Conservation (phyloP, 495 filamentous ascomycete genomes). For the Staphylotrichum tortipilum region DNA sequence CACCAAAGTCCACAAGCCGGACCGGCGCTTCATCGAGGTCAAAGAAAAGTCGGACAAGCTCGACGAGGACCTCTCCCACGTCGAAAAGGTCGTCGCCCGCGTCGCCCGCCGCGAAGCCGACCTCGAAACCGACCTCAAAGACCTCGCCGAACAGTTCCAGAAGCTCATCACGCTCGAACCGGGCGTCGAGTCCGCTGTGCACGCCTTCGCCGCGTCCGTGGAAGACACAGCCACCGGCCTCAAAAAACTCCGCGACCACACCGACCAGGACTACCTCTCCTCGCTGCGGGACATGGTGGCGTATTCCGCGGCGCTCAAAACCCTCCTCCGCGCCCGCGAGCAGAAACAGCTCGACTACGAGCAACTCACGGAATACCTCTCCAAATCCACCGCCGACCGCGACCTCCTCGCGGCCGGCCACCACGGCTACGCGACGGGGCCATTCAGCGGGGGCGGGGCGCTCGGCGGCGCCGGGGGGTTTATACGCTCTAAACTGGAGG, state of each 20-base stretch:
- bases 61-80: conserved; percentile 84
- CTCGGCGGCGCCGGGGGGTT: conserved; percentile 71
- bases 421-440: conserved; percentile 15
- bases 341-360: conserved; percentile 98
- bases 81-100: conserved; percentile 86
- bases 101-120: conserved; percentile 84
- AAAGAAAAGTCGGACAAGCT: conserved; percentile 89
- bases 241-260: conserved; percentile 73
- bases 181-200: conserved; percentile 69
- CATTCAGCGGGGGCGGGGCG: not conserved
- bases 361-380: conserved; percentile 88
- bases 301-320: conserved; percentile 75
- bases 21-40: conserved; percentile 89
- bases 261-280: conserved; percentile 90
- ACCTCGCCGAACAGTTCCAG: conserved; percentile 87
- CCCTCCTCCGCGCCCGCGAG: conserved; percentile 84
- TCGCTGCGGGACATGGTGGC: conserved; percentile 88
- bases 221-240: conserved; percentile 72
- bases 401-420: conserved; percentile 65
- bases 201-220: conserved; percentile 75
- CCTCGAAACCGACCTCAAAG: conserved; percentile 78
- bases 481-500: conserved; percentile 89
- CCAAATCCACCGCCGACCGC: conserved; percentile 78
- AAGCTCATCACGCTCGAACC: conserved; percentile 86
- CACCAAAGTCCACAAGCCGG: conserved; percentile 89